Base-by-base conservation (phyloP, 345 rosid genomes). In the Litchi chinensis region DNA sequence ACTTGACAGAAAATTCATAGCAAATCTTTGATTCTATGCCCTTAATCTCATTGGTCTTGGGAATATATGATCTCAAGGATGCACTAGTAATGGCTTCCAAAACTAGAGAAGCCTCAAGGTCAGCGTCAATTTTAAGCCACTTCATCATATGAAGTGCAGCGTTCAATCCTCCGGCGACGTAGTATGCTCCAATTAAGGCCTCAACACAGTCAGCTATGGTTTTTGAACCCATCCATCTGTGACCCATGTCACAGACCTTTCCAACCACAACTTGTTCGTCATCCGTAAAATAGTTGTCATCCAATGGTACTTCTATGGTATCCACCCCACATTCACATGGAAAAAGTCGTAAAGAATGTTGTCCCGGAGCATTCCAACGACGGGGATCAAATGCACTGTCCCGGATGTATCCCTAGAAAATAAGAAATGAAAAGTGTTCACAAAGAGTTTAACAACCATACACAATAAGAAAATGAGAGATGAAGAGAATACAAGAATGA, bases 281-380 rank as follows among this genome's bases (percentile, higher is more conserved):
- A 48, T 86, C 87, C 32, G 92, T 85, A 32, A 83, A 88, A 85
- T 84, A 89, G 67, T 81, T 89, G 60, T 85, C 79, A 65, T 91
- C 95, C 77, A 91, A 74, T 50, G 99, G 97, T 56, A 95, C 98
- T 82, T 91, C 91, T 52, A 72, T 79, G 65, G 92, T 80, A 50
- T 89, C 90, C 76, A 89, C 80, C 72, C 90, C 91, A 73, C 97
- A 92, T 9, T 81, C 76, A 84, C 99, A 95, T 73, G 93, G 89
- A 83, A 80, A 84, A 0, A 87, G 89, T 68, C 78, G 86, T 41
- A 87, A 39, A 74, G 92, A 76, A 37, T 6, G 26, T 56, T 95
- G 98, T 50, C 98, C 98, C 18, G 99, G 98, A 85, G 98, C 96
- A 13, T 87, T 88, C 98, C 99, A 95, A 66, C 91, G 92, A 75